These are phyloP conservation scores for Ceratocystis papillata DNA, from an alignment of 2,329 filamentous ascomycete genomes.

Conservation along the genomic window DNA sequence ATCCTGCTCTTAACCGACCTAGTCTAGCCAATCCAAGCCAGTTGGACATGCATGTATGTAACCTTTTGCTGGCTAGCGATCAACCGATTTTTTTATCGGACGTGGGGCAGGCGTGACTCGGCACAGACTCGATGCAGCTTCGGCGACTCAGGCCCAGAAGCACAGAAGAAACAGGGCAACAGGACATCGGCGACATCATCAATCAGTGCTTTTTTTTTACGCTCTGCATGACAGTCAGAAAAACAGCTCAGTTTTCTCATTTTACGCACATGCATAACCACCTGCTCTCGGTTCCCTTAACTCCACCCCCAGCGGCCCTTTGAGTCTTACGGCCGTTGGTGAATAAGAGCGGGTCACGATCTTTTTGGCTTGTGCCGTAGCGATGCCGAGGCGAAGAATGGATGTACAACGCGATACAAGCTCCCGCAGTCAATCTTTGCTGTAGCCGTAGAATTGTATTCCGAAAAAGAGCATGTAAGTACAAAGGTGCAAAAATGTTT, in stretches of 20 bases:
- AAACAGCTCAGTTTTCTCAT: not conserved
- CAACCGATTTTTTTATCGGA: not conserved
- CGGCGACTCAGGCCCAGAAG: not conserved
- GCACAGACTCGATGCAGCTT: not conserved
- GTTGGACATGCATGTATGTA: conserved; percentile 5
- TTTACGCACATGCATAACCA: not conserved
- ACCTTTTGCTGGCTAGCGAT: not conserved
- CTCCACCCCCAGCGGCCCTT: not conserved
- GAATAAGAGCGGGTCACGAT: not conserved
- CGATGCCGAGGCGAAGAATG: not conserved
- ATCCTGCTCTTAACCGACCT: not conserved
- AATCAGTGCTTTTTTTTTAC: not conserved
- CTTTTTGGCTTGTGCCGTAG: not conserved
- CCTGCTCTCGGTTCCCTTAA: not conserved
- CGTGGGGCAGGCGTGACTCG: conserved; percentile 4
- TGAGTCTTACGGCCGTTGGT: not conserved
- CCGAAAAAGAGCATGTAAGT: no score
- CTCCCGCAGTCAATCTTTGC: no score
- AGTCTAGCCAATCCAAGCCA: not conserved
- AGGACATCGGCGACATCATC: not conserved
- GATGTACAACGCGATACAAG: no score
- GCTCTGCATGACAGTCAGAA: not conserved
- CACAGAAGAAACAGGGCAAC: not conserved
- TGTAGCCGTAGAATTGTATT: no score
- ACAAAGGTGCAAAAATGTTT: no score